Evolutionary conservation across 352 stramenopile species (phyloP), one percentile per base, ranked within the genome.

Genomic region (Globisporangium middletonii): DNA sequence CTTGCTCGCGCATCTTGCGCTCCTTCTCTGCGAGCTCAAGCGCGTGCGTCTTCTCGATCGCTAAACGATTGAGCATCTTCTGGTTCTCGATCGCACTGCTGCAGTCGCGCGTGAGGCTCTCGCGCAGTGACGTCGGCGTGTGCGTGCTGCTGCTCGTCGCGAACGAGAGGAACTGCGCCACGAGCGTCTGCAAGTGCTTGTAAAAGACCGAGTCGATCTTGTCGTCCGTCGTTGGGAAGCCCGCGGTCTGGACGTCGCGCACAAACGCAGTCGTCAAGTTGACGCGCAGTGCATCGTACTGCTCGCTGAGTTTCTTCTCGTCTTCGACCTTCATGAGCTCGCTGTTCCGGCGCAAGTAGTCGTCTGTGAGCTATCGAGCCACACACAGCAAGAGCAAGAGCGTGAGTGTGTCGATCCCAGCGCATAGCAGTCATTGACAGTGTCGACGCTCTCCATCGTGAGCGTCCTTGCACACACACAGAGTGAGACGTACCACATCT

Each of bases 61-160:
- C 79, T 48, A 92, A 62, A 9, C 75, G 55, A 57, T 89, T 92
- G 9, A 90, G 67, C 50, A 77, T 62, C 50, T 91, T 94, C 53
- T 92, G 80, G 38, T 84, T 89, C 41, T 89, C 73, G 13, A 94
- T 64, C 3, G 71, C 66, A 37, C 63, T 50, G 55, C 67, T 77
- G 58, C 79, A 88, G 55, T 92, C 80, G 11, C 50, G 73, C 16
- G 72, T 80, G 23, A 94, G 61, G 38, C 73, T 78, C 19, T 89
- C 77, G 26, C 73, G 75, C 33, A 88, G 57, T 1, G 64, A 65
- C 44, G 75, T 79, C 12, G 70, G 64, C 41, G 69, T 79, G 42
- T 86, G 85, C 44, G 60, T 69, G 1, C 64, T 75, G 49, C 65
- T 73, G 49, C 73, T 73, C 30, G 63, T 64, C 27, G 76, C 68